A percentile compares a stretch with the other conserved stretches of the same genome.
Conservation (phyloP, 257 asterid species). For the Solanum clarkiae region DNA sequence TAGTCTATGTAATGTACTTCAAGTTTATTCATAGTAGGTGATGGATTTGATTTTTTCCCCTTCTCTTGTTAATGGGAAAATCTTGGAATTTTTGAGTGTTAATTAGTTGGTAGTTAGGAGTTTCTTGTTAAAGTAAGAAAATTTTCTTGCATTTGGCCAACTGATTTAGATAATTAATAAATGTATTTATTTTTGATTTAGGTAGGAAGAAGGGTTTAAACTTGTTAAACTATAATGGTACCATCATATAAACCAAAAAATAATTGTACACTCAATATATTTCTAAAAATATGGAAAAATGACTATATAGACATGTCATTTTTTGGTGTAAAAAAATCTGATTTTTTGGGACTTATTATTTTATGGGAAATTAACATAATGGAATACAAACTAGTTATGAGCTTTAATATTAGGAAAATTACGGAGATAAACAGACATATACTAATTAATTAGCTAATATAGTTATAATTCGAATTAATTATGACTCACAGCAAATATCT, state of each 20-base stretch:
- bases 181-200: neutral
- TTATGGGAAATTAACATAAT: neutral
- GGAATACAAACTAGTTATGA: neutral
- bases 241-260: neutral
- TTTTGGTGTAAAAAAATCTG: neutral
- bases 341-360: neutral
- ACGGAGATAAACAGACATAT: no score
- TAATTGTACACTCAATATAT: neutral
- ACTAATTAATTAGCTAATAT: no score
- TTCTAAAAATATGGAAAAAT: neutral
- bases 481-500: no score
- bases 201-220: neutral
- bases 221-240: no score
- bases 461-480: no score
- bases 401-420: neutral
- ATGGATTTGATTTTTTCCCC: neutral
- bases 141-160: slow-evolving; percentile 9
- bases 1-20: slow-evolving; percentile 40
- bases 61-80: neutral
- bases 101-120: slow-evolving; percentile 5
- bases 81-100: neutral
- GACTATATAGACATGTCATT: neutral
- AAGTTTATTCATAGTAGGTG: slow-evolving; percentile 37
- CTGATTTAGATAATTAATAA: neutral
- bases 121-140: neutral